These are phyloP conservation scores for Amphirosellinia nigrospora DNA, from an alignment of 495 filamentous ascomycete species.

Conservation along the genomic window DNA sequence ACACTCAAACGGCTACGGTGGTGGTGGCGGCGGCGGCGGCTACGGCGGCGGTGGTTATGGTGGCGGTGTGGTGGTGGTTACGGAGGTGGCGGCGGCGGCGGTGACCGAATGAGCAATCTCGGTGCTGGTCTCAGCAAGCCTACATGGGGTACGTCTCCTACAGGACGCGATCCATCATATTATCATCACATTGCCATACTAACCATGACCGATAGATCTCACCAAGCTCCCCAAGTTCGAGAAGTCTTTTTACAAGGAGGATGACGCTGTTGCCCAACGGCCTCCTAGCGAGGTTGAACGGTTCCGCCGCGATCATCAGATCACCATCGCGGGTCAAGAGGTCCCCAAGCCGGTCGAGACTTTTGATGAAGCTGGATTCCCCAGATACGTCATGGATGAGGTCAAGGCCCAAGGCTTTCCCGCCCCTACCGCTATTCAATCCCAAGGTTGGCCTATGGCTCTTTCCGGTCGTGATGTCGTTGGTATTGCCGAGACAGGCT, in stretches of 20 bases:
- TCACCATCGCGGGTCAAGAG: slow-evolving; percentile 75
- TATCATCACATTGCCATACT: slow-evolving; percentile 17
- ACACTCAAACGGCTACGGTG: slow-evolving; percentile 54
- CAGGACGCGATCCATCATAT: not conserved
- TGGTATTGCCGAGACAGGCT: slow-evolving; percentile 98
- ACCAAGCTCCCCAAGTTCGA: slow-evolving; percentile 90
- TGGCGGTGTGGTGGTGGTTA: slow-evolving; percentile 57
- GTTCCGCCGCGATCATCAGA: slow-evolving; percentile 81
- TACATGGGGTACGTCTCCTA: slow-evolving; percentile 72
- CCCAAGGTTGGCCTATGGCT: slow-evolving; percentile 99
- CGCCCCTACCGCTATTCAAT: slow-evolving; percentile 92
- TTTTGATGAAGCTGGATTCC: slow-evolving; percentile 98
- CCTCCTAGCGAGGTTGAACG: slow-evolving; percentile 80
- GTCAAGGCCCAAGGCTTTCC: slow-evolving; percentile 97
- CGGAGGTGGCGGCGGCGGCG: slow-evolving; percentile 66
- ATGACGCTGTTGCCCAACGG: slow-evolving; percentile 75
- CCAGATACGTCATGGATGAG: slow-evolving; percentile 94
- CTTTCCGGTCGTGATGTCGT: slow-evolving; percentile 97
- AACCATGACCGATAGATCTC: slow-evolving; percentile 63
- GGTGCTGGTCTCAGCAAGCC: slow-evolving; percentile 85
- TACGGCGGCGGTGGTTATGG: slow-evolving; percentile 60
- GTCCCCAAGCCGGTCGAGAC: slow-evolving; percentile 92
- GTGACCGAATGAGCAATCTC: slow-evolving; percentile 93
- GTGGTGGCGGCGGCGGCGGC: slow-evolving; percentile 54
- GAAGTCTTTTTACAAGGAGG: slow-evolving; percentile 98